Evolutionary conservation across 2,329 filamentous ascomycete genomes (phyloP).

Genomic region (Pestalotiopsis sp.): DNA sequence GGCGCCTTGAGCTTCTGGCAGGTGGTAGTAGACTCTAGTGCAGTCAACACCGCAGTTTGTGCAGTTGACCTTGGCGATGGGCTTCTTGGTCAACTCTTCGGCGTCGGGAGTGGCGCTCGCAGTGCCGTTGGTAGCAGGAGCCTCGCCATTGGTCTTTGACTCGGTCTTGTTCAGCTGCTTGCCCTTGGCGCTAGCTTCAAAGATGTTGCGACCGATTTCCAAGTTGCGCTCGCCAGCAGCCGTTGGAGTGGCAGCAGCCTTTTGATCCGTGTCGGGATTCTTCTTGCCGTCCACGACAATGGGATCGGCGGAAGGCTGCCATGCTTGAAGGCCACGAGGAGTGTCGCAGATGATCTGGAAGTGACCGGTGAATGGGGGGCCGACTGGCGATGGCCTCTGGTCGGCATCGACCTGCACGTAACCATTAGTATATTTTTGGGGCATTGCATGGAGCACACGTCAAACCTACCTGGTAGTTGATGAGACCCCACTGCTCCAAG

Average conservation of each 20-base stretch:
- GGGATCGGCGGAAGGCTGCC: conserved; percentile 85
- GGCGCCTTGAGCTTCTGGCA: conserved; percentile 55
- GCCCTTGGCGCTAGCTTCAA: conserved; percentile 85
- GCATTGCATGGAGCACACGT: background rate
- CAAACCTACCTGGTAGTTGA: conserved; percentile 88
- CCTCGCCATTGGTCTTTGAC: conserved; percentile 76
- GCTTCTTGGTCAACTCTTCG: conserved; percentile 65
- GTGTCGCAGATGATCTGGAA: conserved; percentile 97
- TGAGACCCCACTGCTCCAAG: conserved; percentile 96
- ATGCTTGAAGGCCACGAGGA: conserved; percentile 89
- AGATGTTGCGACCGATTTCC: conserved; percentile 93
- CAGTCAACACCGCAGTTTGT: conserved; percentile 93
- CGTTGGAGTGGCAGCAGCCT: conserved; percentile 65
- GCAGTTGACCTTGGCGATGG: conserved; percentile 76
- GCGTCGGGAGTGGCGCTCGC: conserved; percentile 39
- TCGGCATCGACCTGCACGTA: conserved; percentile 83
- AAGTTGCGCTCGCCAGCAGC: conserved; percentile 83
- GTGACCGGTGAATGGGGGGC: conserved; percentile 94
- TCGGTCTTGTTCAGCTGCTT: conserved; percentile 70
- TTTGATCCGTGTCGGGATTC: conserved; percentile 70
- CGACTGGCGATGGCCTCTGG: conserved; percentile 90
- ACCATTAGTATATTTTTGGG: conserved; percentile 7
- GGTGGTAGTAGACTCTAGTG: conserved; percentile 64
- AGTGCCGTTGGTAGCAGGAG: conserved; percentile 65
- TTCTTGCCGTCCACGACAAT: conserved; percentile 63